These are phyloP conservation scores for Trichoderma lentiforme DNA, from an alignment of 2,329 filamentous ascomycete species.

Conservation along the genomic window DNA sequence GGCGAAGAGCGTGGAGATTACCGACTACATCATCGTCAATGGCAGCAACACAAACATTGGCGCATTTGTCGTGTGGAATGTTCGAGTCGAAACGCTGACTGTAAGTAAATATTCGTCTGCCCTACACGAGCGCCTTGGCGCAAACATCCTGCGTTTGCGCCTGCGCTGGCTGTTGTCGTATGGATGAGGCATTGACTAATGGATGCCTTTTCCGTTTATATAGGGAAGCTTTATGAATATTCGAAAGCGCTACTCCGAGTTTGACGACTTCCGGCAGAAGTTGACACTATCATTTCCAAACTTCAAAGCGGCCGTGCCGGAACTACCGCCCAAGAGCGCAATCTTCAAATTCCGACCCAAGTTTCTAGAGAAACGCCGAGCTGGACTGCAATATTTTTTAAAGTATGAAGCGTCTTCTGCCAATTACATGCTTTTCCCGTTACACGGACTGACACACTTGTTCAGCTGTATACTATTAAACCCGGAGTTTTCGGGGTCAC, in stretches of 20 bases:
- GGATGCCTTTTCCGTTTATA: not conserved
- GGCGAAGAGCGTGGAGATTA: conserved; percentile 60
- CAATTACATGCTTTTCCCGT: not conserved
- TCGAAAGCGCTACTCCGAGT: conserved; percentile 83
- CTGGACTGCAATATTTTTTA: conserved; percentile 85
- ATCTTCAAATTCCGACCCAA: conserved; percentile 79
- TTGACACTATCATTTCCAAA: conserved; percentile 79
- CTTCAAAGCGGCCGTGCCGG: conserved; percentile 81
- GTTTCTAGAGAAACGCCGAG: conserved; percentile 81
- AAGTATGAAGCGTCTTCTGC: conserved; percentile 60
- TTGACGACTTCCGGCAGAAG: conserved; percentile 73
- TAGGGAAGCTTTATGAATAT: conserved; percentile 61
- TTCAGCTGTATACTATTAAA: conserved; percentile 82
- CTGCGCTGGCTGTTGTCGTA: not conserved
- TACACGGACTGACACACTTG: conserved; percentile 8
- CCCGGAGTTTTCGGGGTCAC: conserved; percentile 89
- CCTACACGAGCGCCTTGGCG: not conserved
- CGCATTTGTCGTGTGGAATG: conserved; percentile 96
- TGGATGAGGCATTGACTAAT: not conserved
- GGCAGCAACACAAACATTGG: conserved; percentile 60
- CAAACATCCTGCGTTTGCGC: not conserved
- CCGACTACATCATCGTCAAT: conserved; percentile 56
- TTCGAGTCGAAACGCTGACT: conserved; percentile 79
- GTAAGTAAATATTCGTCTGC: conserved; percentile 46
- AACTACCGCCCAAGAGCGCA: conserved; percentile 84